A percentile compares a stretch with the other conserved stretches of the same genome.
These are phyloP conservation scores for Blakeslea trispora DNA, from an alignment of 371 early-diverging fungal species.

Conservation along the genomic window DNA sequence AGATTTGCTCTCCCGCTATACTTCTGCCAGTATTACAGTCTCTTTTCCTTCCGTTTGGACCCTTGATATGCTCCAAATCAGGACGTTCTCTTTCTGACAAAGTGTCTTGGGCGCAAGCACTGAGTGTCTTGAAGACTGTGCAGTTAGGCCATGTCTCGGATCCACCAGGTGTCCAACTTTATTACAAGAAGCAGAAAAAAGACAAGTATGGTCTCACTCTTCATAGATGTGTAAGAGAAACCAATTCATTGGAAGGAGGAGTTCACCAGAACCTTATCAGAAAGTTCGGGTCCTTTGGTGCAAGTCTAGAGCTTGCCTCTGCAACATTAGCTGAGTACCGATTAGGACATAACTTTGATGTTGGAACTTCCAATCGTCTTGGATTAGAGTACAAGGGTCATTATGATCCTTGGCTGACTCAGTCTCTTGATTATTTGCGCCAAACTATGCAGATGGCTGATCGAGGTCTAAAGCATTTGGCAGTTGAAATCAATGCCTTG, in stretches of 20 bases:
- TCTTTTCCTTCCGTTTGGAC: constrained; percentile 3
- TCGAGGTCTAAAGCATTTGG: neutral
- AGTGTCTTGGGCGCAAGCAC: neutral
- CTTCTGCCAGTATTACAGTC: constrained; percentile 1
- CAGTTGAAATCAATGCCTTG: neutral
- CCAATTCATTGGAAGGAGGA: constrained; percentile 6
- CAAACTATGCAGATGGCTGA: neutral
- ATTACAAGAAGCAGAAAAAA: neutral
- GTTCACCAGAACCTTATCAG: constrained; percentile 5
- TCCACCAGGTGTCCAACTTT: neutral
- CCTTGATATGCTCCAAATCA: constrained; percentile 7
- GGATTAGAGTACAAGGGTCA: neutral
- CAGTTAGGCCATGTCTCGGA: neutral
- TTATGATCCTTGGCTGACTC: neutral
- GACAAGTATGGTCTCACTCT: neutral
- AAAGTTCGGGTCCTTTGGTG: constrained; percentile 7
- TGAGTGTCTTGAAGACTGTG: neutral
- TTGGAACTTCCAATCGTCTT: neutral
- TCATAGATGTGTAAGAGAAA: constrained; percentile 5
- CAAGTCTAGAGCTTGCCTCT: neutral
- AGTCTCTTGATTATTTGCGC: neutral
- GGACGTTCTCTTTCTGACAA: constrained; percentile 2
- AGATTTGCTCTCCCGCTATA: constrained; percentile 1
- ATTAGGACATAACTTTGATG: neutral
- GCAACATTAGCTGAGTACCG: constrained; percentile 1